These are phyloP conservation scores for Syncephalastrum contaminatum DNA, from an alignment of 371 early-diverging fungal genomes.

Conservation along the genomic window DNA sequence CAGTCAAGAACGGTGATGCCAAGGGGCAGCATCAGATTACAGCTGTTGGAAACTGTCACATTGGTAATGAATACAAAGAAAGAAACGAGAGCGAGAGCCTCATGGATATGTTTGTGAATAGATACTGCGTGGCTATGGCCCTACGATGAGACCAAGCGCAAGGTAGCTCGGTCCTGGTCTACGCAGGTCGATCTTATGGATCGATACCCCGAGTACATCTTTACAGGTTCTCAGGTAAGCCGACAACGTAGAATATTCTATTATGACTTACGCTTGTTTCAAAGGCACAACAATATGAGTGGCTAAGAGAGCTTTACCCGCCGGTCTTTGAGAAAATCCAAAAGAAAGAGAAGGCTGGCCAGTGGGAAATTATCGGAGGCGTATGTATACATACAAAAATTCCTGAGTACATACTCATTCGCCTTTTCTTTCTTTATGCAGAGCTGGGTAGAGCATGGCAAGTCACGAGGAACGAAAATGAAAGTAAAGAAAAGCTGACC, in stretches of 20 bases:
- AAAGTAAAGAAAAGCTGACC: not conserved
- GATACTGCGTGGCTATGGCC: slow-evolving; percentile 90
- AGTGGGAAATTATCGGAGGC: slow-evolving; percentile 95
- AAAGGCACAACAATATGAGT: slow-evolving; percentile 88
- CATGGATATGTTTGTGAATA: slow-evolving; percentile 3
- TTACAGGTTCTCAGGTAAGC: slow-evolving; percentile 85
- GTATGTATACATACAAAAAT: slow-evolving; percentile 23
- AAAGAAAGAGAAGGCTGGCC: slow-evolving; percentile 65
- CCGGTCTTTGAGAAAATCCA: slow-evolving; percentile 76
- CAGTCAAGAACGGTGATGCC: slow-evolving; percentile 47
- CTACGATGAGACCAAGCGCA: slow-evolving; percentile 94
- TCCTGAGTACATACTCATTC: not conserved
- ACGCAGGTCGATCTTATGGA: slow-evolving; percentile 87
- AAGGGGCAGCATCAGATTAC: slow-evolving; percentile 60
- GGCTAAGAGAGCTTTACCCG: slow-evolving; percentile 86
- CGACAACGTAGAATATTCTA: not conserved
- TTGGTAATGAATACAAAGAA: slow-evolving; percentile 55
- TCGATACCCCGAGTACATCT: slow-evolving; percentile 82
- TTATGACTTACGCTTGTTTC: not conserved
- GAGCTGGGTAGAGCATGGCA: slow-evolving; percentile 58
- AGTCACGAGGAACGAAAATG: slow-evolving; percentile 2
- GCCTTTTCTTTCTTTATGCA: slow-evolving; percentile 5
- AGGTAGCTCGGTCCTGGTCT: slow-evolving; percentile 91
- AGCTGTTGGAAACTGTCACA: slow-evolving; percentile 88
- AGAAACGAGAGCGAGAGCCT: too few relatives aligned